Evolutionary conservation across 2,329 filamentous ascomycete species (phyloP).

Genomic region (Aspergillus chevalieri): DNA sequence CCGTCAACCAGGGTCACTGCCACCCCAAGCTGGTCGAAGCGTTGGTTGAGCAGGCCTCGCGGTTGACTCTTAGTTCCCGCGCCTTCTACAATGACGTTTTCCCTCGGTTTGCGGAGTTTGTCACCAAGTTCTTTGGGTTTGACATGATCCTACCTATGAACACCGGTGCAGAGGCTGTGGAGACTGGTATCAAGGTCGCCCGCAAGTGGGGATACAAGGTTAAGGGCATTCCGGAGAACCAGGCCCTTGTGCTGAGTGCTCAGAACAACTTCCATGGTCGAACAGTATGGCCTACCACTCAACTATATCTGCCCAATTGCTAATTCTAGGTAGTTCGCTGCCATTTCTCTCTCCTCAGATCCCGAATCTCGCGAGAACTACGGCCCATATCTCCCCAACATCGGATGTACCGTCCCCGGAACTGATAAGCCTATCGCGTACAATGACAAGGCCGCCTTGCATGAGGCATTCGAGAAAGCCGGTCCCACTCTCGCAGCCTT

Average conservation of each 20-base stretch:
- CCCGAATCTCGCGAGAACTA: constrained; percentile 96
- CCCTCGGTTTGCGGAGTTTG: constrained; percentile 88
- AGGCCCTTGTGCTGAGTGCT: constrained; percentile 78
- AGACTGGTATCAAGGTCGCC: constrained; percentile 93
- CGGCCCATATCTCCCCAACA: constrained; percentile 85
- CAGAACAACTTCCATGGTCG: constrained; percentile 94
- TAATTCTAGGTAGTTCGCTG: constrained; percentile 63
- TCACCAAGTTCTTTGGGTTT: constrained; percentile 82
- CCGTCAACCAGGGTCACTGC: constrained; percentile 96
- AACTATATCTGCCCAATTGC: background rate
- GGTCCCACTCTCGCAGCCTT: constrained; percentile 85
- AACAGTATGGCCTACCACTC: constrained; percentile 57
- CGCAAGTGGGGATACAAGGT: constrained; percentile 97
- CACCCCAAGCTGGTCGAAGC: constrained; percentile 93
- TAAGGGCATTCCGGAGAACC: constrained; percentile 77
- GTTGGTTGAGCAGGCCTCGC: constrained; percentile 78
- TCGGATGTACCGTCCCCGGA: constrained; percentile 69
- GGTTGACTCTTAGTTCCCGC: constrained; percentile 84
- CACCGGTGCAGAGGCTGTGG: constrained; percentile 91
- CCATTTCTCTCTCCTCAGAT: constrained; percentile 91
- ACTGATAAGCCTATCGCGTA: constrained; percentile 76
- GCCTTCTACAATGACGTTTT: constrained; percentile 99
- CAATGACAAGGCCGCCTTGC: constrained; percentile 76
- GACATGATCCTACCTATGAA: constrained; percentile 99
- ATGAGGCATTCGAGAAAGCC: constrained; percentile 70